Evolutionary conservation across 2,329 filamentous ascomycete genomes (phyloP), one percentile per base, ranked within the genome.

Genomic region (Fusarium sp.): DNA sequence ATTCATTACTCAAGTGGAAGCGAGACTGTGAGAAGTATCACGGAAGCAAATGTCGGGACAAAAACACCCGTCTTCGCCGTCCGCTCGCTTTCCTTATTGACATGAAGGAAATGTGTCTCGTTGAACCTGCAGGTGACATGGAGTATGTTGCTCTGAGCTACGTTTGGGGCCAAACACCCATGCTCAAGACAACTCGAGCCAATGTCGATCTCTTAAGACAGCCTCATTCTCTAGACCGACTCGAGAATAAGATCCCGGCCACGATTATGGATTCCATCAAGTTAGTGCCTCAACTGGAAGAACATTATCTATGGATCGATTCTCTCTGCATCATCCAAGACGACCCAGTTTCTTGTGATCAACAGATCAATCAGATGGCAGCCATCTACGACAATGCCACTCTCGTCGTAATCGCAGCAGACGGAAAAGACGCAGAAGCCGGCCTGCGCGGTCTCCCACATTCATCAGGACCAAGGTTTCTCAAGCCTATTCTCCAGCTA

Each of bases 301-400:
- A 67, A 13, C 51, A 38, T 1, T 65, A 65, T 14, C 58, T 67
- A 4, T 67, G 65, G 62, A 53, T 67, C 2, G 65, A 64, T 18
- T 36, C 51, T 1, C 61, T 64, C n/a, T 64, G 60, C 33, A 63
- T 66, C n/a, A 10, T 46, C 25, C 61, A 67, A n/a, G 61, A 67
- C 14, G 61, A 64, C 14, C 25, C 58, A 13, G 53, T 34, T 6
- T 55, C 46, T 4, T 31, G 33, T 2, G 16, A 16, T 4, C 25
- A 27, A 4, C 61, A 67, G 16, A 62, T 67, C 16, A 20, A 29
- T 27, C 58, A 61, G 20, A 67, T 64, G 61, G 34, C 53, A 4
- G 29, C 36, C 2, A 62, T 67, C 14, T 64, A 40, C 16, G 58
- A 67, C 7, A 64, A 59, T 16, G 57, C 64, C 16, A 13, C 27